Evolutionary conservation across 2,329 filamentous ascomycete genomes (phyloP), one percentile per base, ranked within the genome.

Genomic region (Penicillium sp.): DNA sequence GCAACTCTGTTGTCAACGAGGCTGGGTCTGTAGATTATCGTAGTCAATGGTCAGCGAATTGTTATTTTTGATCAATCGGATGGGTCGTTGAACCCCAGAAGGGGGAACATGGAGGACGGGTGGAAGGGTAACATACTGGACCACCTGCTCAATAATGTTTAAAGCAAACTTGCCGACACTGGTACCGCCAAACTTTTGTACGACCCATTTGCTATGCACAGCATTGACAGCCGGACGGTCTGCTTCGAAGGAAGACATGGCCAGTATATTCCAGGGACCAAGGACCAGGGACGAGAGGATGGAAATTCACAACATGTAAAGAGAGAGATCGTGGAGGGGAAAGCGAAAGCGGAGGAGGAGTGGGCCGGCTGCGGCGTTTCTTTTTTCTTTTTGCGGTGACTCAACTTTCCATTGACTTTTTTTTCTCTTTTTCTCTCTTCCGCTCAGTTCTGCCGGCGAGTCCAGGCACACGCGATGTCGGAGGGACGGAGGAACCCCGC

Each of bases 101-200:
- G 30, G 30, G 30, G 30, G 30, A 13, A 1, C 35, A 37, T 15
- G 35, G 28, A 66, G 59, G 58, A 28, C 15, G 44, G n/a, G 33
- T 47, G 19, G 26, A 47, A 13, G 17, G 42, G 24, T 49, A 17
- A 69, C 78, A 75, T 79, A 86, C 84, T 82, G 81, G 68, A 93
- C 86, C 74, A 94, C 92, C 71, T 91, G 85, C 69, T 88, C 84
- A 30, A 89, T 87, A 71, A 91, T 90, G 76, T 90, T 89, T 69
- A 87, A 85, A 56, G 93, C 89, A 72, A 96, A 97, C 80, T 98
- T 98, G 71, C 94, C 95, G 56, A 98, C 91, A 75, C 92, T 96
- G 56, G 94, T 99, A 56, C 94, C 94, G 65, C 93, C 93, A 78
- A 96, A 97, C 79, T 97, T 97, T 78, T 97, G 93, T 55, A 97